phyloP scores from a whole-genome alignment of 2,329 filamentous ascomycete genomes.

The Alternaria postmessia region DNA sequence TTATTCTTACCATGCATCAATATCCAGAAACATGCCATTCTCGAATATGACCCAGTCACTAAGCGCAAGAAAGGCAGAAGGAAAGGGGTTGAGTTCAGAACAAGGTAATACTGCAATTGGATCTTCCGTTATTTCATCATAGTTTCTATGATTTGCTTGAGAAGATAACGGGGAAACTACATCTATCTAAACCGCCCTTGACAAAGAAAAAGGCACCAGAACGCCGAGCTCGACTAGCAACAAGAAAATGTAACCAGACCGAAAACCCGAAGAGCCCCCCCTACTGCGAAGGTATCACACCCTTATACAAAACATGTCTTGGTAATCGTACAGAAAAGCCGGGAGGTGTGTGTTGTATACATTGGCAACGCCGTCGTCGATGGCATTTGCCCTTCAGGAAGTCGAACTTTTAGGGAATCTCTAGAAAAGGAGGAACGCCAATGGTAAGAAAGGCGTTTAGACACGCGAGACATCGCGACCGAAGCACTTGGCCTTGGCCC shows the following conservation, averaged over 20 bases:
- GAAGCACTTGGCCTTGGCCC: slow-evolving; percentile 96
- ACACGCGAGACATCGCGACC: slow-evolving; percentile 92
- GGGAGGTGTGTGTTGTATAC: slow-evolving; percentile 8
- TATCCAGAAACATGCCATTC: neutral
- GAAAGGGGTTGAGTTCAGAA: neutral
- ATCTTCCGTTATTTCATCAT: neutral
- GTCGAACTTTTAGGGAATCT: slow-evolving; percentile 13
- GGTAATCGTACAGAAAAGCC: slow-evolving; percentile 15
- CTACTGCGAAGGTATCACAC: slow-evolving; percentile 9
- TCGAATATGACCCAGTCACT: neutral
- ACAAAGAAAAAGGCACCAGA: neutral
- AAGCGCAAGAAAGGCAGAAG: neutral
- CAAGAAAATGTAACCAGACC: slow-evolving; percentile 9
- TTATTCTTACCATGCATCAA: neutral
- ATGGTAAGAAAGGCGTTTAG: slow-evolving; percentile 14
- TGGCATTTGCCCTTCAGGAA: slow-evolving; percentile 2
- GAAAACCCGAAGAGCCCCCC: slow-evolving; percentile 1
- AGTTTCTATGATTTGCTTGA: neutral
- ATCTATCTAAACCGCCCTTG: neutral
- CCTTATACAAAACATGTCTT: slow-evolving; percentile 18
- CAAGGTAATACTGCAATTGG: neutral
- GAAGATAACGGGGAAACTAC: neutral
- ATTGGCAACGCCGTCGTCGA: neutral
- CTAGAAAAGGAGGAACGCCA: neutral
- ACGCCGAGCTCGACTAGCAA: slow-evolving; percentile 20